These are phyloP conservation scores for Marasmius fiardii DNA, from an alignment of 1,284 basidiomycete genomes.

Conservation along the genomic window DNA sequence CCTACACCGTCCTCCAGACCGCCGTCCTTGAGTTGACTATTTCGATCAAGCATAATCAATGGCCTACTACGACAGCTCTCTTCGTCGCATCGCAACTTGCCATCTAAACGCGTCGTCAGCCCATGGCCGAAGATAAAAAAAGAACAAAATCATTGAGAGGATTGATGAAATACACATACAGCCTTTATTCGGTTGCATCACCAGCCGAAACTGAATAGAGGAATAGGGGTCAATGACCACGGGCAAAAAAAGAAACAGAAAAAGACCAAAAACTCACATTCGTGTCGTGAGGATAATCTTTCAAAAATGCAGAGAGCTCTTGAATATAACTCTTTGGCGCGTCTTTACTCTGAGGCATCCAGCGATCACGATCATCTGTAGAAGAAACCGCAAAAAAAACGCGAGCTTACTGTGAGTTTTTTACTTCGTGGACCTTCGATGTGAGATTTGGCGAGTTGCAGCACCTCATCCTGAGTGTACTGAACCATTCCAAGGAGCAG, in stretches of 20 bases:
- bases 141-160: constrained; percentile 3
- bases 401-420: not conserved
- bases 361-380: not conserved
- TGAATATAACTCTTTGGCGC: constrained; percentile 32
- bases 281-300: constrained; percentile 32
- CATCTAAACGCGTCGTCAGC: constrained; percentile 29
- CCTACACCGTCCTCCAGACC: constrained; percentile 41
- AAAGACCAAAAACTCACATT: constrained; percentile 28
- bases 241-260: constrained; percentile 2
- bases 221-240: constrained; percentile 11
- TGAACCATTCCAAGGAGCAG: not conserved
- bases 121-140: too few relatives aligned
- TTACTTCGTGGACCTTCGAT: not conserved
- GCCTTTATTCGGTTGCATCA: constrained; percentile 32
- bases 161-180: constrained; percentile 30
- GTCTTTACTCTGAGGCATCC: constrained; percentile 1
- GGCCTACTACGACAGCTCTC: constrained; percentile 30
- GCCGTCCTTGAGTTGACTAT: constrained; percentile 30
- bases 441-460: not conserved
- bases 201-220: constrained; percentile 32
- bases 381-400: not conserved
- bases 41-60: constrained; percentile 29
- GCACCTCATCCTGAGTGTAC: not conserved
- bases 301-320: constrained; percentile 34
- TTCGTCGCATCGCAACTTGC: constrained; percentile 40